A percentile compares a stretch with the other conserved stretches of the same genome.
Evolutionary conservation across 2,329 filamentous ascomycete species (phyloP).

Genomic region (Clathrospora elynae): DNA sequence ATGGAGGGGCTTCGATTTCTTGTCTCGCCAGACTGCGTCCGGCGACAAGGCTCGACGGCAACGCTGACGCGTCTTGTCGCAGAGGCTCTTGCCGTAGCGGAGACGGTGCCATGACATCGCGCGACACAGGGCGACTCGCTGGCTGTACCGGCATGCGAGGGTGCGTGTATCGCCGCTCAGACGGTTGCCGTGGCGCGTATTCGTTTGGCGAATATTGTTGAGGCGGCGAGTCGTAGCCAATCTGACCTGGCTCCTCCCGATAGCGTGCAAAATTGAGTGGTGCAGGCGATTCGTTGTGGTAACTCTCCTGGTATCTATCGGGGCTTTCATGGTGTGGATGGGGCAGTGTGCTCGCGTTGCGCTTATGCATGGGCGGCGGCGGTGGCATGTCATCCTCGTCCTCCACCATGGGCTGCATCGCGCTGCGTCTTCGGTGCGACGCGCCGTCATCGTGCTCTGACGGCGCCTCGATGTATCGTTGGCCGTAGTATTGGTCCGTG

Average conservation of each 20-base stretch:
- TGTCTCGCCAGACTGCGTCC: constrained; percentile 36
- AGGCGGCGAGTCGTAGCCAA: constrained; percentile 31
- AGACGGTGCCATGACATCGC: constrained; percentile 42
- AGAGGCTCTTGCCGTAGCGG: constrained; percentile 24
- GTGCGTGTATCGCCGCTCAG: constrained; percentile 44
- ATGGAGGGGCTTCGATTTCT: constrained; percentile 27
- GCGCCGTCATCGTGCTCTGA: constrained; percentile 48
- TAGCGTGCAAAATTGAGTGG: constrained; percentile 42
- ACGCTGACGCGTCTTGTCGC: constrained; percentile 33
- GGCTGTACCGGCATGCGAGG: constrained; percentile 27
- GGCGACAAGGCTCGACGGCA: constrained; percentile 40
- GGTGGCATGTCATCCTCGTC: constrained; percentile 61
- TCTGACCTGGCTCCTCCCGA: constrained; percentile 31
- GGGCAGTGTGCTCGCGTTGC: constrained; percentile 38
- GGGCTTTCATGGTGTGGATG: constrained; percentile 32
- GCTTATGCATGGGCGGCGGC: constrained; percentile 48
- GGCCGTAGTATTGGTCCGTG: constrained; percentile 42
- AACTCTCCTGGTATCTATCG: constrained; percentile 31
- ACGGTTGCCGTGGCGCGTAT: constrained; percentile 28
- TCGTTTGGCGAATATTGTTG: constrained; percentile 33
- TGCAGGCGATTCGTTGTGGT: constrained; percentile 38
- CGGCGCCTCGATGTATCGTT: constrained; percentile 37
- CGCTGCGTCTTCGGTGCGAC: constrained; percentile 54
- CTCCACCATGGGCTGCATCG: constrained; percentile 67
- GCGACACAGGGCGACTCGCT: constrained; percentile 40